These are phyloP conservation scores for Royoungia palumana DNA, from an alignment of 768 basidiomycete species.

Conservation along the genomic window DNA sequence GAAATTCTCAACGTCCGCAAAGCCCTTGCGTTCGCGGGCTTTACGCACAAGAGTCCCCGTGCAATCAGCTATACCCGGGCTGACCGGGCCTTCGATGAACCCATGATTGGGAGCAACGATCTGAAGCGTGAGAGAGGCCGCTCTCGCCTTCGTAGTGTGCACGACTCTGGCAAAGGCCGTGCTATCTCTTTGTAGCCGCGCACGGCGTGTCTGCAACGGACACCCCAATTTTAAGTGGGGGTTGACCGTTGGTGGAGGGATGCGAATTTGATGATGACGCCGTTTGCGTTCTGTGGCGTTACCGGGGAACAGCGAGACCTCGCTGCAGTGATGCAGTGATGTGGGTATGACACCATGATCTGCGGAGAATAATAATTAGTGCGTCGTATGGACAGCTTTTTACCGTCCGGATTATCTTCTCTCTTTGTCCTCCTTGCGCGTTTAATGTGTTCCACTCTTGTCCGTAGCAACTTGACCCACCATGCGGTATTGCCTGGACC, in stretches of 20 bases:
- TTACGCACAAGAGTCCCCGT: slow-evolving; percentile 87
- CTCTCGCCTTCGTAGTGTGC: slow-evolving; percentile 57
- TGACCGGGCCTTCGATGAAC: slow-evolving; percentile 66
- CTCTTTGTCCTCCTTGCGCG: slow-evolving; percentile 1
- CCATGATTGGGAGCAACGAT: slow-evolving; percentile 48
- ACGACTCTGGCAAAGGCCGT: slow-evolving; percentile 65
- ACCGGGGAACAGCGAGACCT: slow-evolving; percentile 22
- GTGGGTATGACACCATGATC: slow-evolving; percentile 30
- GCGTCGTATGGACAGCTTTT: slow-evolving; percentile 9
- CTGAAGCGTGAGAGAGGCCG: slow-evolving; percentile 59
- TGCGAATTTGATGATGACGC: slow-evolving; percentile 28
- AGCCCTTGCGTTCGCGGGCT: slow-evolving; percentile 85
- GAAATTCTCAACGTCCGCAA: slow-evolving; percentile 89
- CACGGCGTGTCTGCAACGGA: slow-evolving; percentile 27
- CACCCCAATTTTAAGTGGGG: slow-evolving; percentile 21
- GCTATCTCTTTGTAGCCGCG: slow-evolving; percentile 73
- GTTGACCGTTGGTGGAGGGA: slow-evolving; percentile 11
- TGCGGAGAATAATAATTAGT: slow-evolving; percentile 24
- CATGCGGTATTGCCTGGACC: slow-evolving; percentile 14
- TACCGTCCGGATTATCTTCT: slow-evolving; percentile 5
- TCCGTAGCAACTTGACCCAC: slow-evolving; percentile 7
- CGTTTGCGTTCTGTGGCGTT: slow-evolving; percentile 31
- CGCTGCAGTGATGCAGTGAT: slow-evolving; percentile 31
- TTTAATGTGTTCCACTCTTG: slow-evolving; percentile 14
- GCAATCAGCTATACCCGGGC: slow-evolving; percentile 72